Conservation (phyloP, 495 filamentous ascomycete species). For the Penicillium ucsense region DNA sequence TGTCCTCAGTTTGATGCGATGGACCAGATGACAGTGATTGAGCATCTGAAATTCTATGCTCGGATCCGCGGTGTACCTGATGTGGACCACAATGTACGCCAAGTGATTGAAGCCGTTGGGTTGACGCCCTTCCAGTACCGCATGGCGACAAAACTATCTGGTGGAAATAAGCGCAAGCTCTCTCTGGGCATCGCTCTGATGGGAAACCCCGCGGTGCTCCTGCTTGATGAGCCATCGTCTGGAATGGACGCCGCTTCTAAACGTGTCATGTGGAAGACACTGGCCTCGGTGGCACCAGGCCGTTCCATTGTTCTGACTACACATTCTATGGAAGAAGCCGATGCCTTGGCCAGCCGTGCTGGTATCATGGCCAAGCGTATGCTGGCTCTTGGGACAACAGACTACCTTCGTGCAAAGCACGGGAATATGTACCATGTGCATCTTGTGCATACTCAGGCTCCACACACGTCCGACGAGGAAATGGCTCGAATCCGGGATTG, state of each 20-base stretch:
- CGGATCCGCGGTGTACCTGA: constrained; percentile 42
- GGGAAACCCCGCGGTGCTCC: constrained; percentile 38
- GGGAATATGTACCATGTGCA: constrained; percentile 35
- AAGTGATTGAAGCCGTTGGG: constrained; percentile 36
- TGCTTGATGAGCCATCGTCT: constrained; percentile 40
- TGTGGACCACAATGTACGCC: constrained; percentile 38
- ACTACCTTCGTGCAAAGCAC: constrained; percentile 26
- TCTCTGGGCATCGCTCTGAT: constrained; percentile 40
- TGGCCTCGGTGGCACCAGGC: constrained; percentile 25
- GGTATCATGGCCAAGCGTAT: constrained; percentile 36
- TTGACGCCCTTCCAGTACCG: constrained; percentile 25
- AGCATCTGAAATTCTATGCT: constrained; percentile 51
- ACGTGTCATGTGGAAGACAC: constrained; percentile 39
- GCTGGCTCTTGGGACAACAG: constrained; percentile 31
- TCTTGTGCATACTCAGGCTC: constrained; percentile 63
- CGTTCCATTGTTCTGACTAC: constrained; percentile 36
- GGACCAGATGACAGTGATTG: constrained; percentile 46
- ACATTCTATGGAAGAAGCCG: constrained; percentile 39
- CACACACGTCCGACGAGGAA: constrained; percentile 54
- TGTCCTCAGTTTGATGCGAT: constrained; percentile 47
- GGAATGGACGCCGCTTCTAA: constrained; percentile 44
- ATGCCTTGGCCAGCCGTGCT: constrained; percentile 31
- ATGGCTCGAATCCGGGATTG: constrained; percentile 53
- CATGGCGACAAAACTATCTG: constrained; percentile 39
- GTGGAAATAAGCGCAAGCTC: constrained; percentile 48